Conservation (phyloP, 2,329 filamentous ascomycete species). For the Alternaria infectoria region DNA sequence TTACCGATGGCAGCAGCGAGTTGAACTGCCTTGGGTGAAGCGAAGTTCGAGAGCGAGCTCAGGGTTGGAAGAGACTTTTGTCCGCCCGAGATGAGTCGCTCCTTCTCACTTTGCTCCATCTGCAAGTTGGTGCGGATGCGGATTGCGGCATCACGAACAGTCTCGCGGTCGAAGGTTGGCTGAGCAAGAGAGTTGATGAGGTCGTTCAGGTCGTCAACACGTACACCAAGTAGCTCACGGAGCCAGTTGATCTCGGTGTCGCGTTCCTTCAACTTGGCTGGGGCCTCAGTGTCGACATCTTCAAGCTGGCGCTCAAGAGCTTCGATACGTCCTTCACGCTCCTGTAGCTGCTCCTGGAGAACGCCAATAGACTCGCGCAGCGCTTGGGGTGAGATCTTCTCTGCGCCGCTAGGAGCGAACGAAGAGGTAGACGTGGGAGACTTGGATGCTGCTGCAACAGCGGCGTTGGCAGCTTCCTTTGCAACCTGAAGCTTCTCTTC, state of each 20-base stretch:
- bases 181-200: slow-evolving; percentile 81
- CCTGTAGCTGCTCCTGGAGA: slow-evolving; percentile 93
- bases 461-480: slow-evolving; percentile 83
- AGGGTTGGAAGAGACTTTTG: slow-evolving; percentile 71
- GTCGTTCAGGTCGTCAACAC: slow-evolving; percentile 89
- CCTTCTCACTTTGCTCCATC: slow-evolving; percentile 97
- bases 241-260: slow-evolving; percentile 96
- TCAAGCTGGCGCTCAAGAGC: slow-evolving; percentile 76
- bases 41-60: slow-evolving; percentile 76
- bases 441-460: slow-evolving; percentile 70
- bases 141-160: slow-evolving; percentile 88
- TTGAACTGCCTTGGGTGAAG: slow-evolving; percentile 83
- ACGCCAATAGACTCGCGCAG: slow-evolving; percentile 96
- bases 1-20: slow-evolving; percentile 97
- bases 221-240: slow-evolving; percentile 87
- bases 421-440: slow-evolving; percentile 53
- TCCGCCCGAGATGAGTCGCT: slow-evolving; percentile 75
- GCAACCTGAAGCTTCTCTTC: slow-evolving; percentile 92
- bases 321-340: slow-evolving; percentile 89
- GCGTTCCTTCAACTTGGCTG: slow-evolving; percentile 83
- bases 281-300: slow-evolving; percentile 75
- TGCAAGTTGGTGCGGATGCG: slow-evolving; percentile 92
- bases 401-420: slow-evolving; percentile 60
- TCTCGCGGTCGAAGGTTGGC: slow-evolving; percentile 76
- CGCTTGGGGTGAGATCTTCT: slow-evolving; percentile 92